These are phyloP conservation scores for Ophiocordyceps camponoti-leonardi DNA, from an alignment of 2,329 filamentous ascomycete species.

Conservation along the genomic window DNA sequence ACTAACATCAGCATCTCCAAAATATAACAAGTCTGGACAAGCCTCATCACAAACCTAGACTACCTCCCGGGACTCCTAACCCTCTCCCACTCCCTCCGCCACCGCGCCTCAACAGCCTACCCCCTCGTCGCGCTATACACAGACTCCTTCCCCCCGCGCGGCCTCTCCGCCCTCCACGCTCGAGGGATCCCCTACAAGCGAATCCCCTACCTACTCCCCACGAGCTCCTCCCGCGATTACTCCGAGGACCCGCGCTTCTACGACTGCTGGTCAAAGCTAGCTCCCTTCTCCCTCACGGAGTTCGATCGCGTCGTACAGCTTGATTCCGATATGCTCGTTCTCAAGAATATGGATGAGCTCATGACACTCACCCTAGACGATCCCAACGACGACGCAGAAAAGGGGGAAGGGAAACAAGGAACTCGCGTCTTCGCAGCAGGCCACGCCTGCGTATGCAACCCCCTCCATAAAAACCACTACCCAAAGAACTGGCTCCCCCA, in stretches of 20 bases:
- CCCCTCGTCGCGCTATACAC: constrained; percentile 75
- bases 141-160: constrained; percentile 51
- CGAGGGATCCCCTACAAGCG: constrained; percentile 53
- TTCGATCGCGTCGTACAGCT: constrained; percentile 70
- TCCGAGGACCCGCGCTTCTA: constrained; percentile 68
- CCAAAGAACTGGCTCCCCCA: constrained; percentile 47
- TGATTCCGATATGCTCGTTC: constrained; percentile 75
- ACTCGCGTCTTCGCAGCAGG: constrained; percentile 68
- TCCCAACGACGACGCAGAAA: constrained; percentile 6
- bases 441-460: constrained; percentile 79
- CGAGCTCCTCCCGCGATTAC: constrained; percentile 47
- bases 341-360: constrained; percentile 78
- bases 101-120: constrained; percentile 46
- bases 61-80: constrained; percentile 74
- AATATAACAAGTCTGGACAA: constrained; percentile 50
- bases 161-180: constrained; percentile 49
- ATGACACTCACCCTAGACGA: constrained; percentile 65
- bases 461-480: constrained; percentile 62
- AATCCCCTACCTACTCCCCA: constrained; percentile 58
- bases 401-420: no score
- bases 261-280: constrained; percentile 80
- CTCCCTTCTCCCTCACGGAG: constrained; percentile 57
- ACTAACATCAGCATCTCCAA: background rate
- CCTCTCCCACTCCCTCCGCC: constrained; percentile 61
- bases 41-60: constrained; percentile 66